Conservation (phyloP, 176 grass and related monocot genomes). For the Rhynchospora breviuscula region DNA sequence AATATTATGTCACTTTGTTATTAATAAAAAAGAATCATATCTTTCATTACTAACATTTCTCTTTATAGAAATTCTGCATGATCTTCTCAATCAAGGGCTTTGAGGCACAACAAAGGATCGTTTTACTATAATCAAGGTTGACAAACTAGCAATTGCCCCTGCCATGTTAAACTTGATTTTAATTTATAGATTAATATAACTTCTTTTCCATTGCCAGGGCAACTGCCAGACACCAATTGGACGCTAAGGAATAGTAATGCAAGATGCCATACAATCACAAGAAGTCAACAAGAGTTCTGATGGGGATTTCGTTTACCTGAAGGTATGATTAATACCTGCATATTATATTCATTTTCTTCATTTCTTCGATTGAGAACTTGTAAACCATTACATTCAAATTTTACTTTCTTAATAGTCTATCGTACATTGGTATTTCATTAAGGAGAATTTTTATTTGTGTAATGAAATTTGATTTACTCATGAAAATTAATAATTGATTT, state of each 20-base stretch:
- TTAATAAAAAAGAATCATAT: not conserved
- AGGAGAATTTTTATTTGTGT: too few species aligned
- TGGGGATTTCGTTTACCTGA: constrained; percentile 75
- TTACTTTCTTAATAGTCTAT: too few species aligned
- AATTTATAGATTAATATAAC: not conserved
- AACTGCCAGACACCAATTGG: constrained; percentile 31
- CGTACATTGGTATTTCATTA: too few species aligned
- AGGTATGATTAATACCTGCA: constrained; percentile 36
- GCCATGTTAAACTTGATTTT: not conserved
- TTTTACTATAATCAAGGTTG: constrained; percentile 81
- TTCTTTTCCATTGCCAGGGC: constrained; percentile 1
- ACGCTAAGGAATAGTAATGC: constrained; percentile 54
- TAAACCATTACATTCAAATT: too few species aligned
- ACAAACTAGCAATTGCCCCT: not conserved
- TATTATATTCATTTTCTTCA: too few species aligned
- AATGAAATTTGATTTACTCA: too few species aligned
- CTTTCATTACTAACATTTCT: constrained; percentile 4
- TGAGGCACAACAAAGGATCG: constrained; percentile 60
- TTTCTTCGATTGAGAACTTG: too few species aligned
- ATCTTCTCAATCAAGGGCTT: constrained; percentile 36
- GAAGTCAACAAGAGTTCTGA: constrained; percentile 30
- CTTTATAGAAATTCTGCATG: constrained; percentile 74
- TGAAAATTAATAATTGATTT: too few species aligned
- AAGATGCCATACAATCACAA: constrained; percentile 36
- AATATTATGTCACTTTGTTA: too few species aligned